Evolutionary conservation across 306 rosid species (phyloP).

Genomic region (Quercus gilva): DNA sequence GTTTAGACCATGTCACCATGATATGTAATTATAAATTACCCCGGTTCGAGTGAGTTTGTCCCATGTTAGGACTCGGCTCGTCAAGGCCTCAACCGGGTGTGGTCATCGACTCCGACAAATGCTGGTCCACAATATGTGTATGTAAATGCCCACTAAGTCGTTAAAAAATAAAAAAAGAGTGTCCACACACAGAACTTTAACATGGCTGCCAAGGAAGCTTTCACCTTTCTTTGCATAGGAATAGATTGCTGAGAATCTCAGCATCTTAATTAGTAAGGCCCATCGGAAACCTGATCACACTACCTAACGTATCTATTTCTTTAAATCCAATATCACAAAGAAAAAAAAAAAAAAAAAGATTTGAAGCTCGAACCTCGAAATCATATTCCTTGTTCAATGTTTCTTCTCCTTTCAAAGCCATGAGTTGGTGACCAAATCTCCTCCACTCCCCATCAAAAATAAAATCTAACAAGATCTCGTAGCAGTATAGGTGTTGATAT

Average conservation of each 20-base stretch:
- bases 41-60: neutral
- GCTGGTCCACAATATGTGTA: neutral
- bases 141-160: too few species aligned
- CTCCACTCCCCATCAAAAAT: too few species aligned
- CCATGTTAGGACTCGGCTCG: neutral
- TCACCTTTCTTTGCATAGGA: neutral
- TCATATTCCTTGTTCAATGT: too few species aligned
- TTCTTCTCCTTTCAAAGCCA: too few species aligned
- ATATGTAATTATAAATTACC: too few species aligned
- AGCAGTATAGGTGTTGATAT: too few species aligned
- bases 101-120: neutral
- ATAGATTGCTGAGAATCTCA: neutral
- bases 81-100: neutral
- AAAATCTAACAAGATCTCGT: too few species aligned
- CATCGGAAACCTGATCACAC: neutral
- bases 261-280: neutral
- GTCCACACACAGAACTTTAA: neutral
- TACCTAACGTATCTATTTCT: too few species aligned
- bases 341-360: too few species aligned
- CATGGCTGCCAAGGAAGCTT: neutral
- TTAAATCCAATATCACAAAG: too few species aligned
- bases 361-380: too few species aligned
- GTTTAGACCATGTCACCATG: neutral
- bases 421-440: too few species aligned
- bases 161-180: neutral